These are phyloP conservation scores for Calocera cornea DNA, from an alignment of 768 basidiomycete species.

Conservation along the genomic window DNA sequence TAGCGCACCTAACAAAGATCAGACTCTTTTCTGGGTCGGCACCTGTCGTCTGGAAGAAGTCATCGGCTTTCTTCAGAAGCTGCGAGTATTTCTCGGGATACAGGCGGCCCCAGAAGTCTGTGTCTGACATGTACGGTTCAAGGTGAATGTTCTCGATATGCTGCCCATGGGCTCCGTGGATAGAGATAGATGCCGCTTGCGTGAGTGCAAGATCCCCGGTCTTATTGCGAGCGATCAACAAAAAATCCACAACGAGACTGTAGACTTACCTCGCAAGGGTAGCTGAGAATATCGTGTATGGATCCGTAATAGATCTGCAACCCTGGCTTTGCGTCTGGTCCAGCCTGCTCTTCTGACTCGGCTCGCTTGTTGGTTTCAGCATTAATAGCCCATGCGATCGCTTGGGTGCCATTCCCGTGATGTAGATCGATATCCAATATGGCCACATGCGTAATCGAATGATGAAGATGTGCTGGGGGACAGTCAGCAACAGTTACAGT, in stretches of 20 bases:
- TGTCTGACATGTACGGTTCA: slow-evolving; percentile 51
- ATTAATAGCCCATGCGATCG: slow-evolving; percentile 82
- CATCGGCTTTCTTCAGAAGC: slow-evolving; percentile 51
- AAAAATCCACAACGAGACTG: neutral
- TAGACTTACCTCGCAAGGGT: slow-evolving; percentile 66
- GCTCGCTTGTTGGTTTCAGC: slow-evolving; percentile 63
- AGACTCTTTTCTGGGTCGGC: slow-evolving; percentile 51
- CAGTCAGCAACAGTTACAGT: neutral
- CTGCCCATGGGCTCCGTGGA: slow-evolving; percentile 73
- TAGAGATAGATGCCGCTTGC: slow-evolving; percentile 73
- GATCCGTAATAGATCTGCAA: slow-evolving; percentile 74
- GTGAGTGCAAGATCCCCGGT: slow-evolving; percentile 68
- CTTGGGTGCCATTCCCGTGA: slow-evolving; percentile 91
- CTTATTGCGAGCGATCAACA: slow-evolving; percentile 25
- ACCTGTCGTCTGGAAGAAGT: slow-evolving; percentile 54
- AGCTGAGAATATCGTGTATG: slow-evolving; percentile 85
- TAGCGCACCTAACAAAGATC: slow-evolving; percentile 67
- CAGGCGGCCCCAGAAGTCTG: slow-evolving; percentile 61
- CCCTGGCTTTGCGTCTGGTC: slow-evolving; percentile 26
- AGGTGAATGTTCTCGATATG: slow-evolving; percentile 80
- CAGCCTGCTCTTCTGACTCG: slow-evolving; percentile 24
- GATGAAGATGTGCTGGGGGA: slow-evolving; percentile 62
- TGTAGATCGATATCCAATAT: slow-evolving; percentile 90
- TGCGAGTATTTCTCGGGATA: slow-evolving; percentile 52
- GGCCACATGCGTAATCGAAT: slow-evolving; percentile 62